Conservation (phyloP, 352 stramenopile species). For the Pythium chondricola region DNA sequence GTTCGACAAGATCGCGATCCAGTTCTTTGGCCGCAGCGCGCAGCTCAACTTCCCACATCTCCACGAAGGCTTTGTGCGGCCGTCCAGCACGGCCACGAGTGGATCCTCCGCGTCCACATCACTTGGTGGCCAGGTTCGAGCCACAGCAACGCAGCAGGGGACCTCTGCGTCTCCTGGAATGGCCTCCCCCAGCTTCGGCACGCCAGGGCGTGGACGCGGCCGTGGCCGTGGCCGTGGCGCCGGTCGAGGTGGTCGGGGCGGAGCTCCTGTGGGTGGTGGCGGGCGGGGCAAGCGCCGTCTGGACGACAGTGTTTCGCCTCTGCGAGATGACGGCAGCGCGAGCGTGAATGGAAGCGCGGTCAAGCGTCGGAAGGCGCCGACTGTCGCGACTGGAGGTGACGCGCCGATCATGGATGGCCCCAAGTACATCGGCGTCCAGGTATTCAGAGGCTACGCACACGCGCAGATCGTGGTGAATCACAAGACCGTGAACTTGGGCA, state of each 20-base stretch:
- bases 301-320: constrained; percentile 23
- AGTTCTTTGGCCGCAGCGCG: constrained; percentile 53
- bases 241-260: constrained; percentile 15
- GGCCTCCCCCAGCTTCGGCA: constrained; percentile 6
- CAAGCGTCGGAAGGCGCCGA: constrained; percentile 29
- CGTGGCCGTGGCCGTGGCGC: constrained; percentile 28
- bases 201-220: constrained; percentile 27
- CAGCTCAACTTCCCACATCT: constrained; percentile 80
- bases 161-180: not conserved
- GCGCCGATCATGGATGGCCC: constrained; percentile 16
- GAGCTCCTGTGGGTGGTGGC: constrained; percentile 11
- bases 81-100: not conserved
- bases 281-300: constrained; percentile 53
- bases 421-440: constrained; percentile 64
- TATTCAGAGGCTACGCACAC: constrained; percentile 65
- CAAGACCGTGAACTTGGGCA: constrained; percentile 70
- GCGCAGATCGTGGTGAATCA: constrained; percentile 77
- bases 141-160: not conserved
- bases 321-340: not conserved
- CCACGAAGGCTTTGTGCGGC: constrained; percentile 54
- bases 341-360: not conserved
- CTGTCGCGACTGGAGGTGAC: not conserved
- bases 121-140: not conserved
- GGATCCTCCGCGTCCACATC: not conserved
- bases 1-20: constrained; percentile 71